Evolutionary conservation across 1,139 yeast genomes (phyloP), one percentile per base, ranked within the genome.

Genomic region (Suhomyces bolitotheri): DNA sequence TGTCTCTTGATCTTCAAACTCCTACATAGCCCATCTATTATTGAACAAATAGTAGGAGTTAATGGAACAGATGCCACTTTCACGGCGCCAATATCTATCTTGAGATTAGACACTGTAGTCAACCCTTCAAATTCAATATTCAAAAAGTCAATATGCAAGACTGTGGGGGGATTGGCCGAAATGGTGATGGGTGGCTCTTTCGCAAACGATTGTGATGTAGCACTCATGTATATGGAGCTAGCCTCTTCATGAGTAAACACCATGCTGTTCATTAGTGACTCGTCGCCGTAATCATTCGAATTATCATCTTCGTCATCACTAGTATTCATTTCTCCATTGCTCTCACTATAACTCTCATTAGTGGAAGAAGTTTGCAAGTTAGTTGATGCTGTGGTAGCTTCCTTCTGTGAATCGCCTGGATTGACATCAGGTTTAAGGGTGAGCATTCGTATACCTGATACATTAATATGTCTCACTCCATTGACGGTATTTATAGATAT

Each of bases 141-240:
- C 7, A 72, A 46, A 12, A 49, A 40, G 47, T 73, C 70, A 12
- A 79, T 51, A 41, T 56, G 51, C n/a, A 58, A 44, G 4, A 62
- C 35, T 2, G 43, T 45, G 2, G 54, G 47, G 45, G 56, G 35
- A 34, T 51, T 47, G 46, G 56, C 32, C 35, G 52, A 28, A 25
- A 49, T 19, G 22, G 36, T n/a, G n/a, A n/a, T n/a, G 6, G 20
- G 20, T 7, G 20, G 20, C 6, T 17, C 20, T 40, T 45, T 54
- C 40, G 38, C 58, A 46, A 66, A 62, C 3, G 70, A 49, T 40
- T 62, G 65, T 0, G 82, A 79, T 2, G 80, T 66, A 1, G 96
- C 95, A 58, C 95, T 86, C 90, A 86, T 79, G 53, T 86, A 88
- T 21, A 88, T 73, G 2, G 94, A 81, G 31, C 79, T 74, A 2